These are phyloP conservation scores for Chrysoporthe austroafricana DNA, from an alignment of 2,329 filamentous ascomycete species.

Conservation along the genomic window DNA sequence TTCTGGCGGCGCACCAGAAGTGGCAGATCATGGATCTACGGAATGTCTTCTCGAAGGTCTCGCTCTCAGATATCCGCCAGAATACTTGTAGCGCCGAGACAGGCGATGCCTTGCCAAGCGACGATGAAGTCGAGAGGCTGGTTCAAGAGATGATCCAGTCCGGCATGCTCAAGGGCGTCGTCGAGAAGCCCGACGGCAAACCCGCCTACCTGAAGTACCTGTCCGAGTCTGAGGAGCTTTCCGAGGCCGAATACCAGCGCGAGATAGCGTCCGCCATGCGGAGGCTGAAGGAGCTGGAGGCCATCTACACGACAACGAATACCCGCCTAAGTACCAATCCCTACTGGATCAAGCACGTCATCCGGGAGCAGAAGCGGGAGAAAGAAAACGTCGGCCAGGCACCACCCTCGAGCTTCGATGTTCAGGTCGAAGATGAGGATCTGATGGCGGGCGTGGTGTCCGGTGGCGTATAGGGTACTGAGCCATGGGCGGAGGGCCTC, in stretches of 20 bases:
- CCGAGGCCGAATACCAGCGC: constrained; percentile 55
- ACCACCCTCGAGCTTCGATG: constrained; percentile 47
- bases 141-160: constrained; percentile 59
- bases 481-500: background rate
- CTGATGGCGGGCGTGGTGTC: constrained; percentile 54
- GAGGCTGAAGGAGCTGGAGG: constrained; percentile 50
- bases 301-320: constrained; percentile 55
- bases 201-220: constrained; percentile 57
- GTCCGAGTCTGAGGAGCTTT: constrained; percentile 45
- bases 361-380: constrained; percentile 53
- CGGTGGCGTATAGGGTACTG: constrained; percentile 15
- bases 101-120: constrained; percentile 45
- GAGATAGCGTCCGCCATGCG: constrained; percentile 47
- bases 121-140: constrained; percentile 50
- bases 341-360: constrained; percentile 56
- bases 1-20: constrained; percentile 71
- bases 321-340: constrained; percentile 58
- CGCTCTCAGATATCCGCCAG: constrained; percentile 55
- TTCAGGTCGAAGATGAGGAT: constrained; percentile 62
- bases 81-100: constrained; percentile 60
- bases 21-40: constrained; percentile 77
- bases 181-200: constrained; percentile 50
- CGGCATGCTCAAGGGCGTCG: constrained; percentile 55
- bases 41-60: constrained; percentile 68
- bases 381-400: constrained; percentile 43